phyloP scores from a whole-genome alignment of 805 yeast genomes.

The Yarrowia osloensis region DNA sequence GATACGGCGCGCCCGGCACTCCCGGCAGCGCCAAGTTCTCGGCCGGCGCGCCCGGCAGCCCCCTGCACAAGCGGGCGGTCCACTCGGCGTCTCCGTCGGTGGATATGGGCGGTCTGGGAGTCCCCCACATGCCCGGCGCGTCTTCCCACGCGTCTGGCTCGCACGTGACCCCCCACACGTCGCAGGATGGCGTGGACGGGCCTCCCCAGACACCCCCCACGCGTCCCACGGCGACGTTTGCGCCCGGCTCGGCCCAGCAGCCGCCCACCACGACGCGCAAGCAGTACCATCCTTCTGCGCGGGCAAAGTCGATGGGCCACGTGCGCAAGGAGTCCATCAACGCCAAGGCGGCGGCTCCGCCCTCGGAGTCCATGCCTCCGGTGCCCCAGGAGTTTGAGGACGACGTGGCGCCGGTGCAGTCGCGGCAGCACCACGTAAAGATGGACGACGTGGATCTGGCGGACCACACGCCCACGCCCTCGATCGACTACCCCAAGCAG shows the following conservation, averaged over 20 bases:
- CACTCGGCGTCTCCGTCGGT: conserved; percentile 27
- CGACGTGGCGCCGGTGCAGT: conserved; percentile 31
- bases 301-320: conserved; percentile 88
- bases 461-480: conserved; percentile 63
- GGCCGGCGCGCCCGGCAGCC: neutral
- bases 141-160: neutral
- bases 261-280: conserved; percentile 34
- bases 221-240: conserved; percentile 10
- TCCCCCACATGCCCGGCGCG: neutral
- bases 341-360: neutral
- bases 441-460: conserved; percentile 12
- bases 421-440: conserved; percentile 32
- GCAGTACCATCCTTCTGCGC: conserved; percentile 72
- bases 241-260: conserved; percentile 32
- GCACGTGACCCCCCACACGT: neutral
- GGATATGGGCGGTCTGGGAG: conserved; percentile 5
- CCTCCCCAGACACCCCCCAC: conserved; percentile 18
- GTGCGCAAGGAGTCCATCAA: conserved; percentile 35
- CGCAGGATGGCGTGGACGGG: neutral
- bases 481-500: conserved; percentile 90
- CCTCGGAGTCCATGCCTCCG: conserved; percentile 4
- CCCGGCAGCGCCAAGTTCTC: neutral
- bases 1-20: conserved; percentile 12
- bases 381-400: conserved; percentile 13
- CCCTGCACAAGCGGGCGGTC: conserved; percentile 18